Base-by-base conservation (phyloP, 441 rosid genomes). In the Croton setiger region DNA sequence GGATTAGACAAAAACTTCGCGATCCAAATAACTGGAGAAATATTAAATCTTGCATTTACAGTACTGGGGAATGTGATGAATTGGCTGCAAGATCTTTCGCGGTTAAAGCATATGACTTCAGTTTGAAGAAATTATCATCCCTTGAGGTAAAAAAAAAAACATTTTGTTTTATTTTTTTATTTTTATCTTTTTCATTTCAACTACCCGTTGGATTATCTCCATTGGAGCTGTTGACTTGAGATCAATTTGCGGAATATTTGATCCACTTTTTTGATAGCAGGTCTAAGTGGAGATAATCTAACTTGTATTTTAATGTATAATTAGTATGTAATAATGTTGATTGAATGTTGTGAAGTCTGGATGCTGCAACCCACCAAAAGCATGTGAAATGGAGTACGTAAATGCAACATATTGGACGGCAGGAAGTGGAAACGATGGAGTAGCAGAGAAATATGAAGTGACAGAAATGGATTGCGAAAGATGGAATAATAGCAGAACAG, bases 341-440 rank as follows among this genome's bases (percentile, higher is more conserved):
- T 43, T 55, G 2, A 37, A 5, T 49, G 11, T 64, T 41, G 31
- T 67, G 37, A 27, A 92, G 97, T 69, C 75, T 6, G 97, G 96
- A 68, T 92, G 97, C 56, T 92, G 96, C 82, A 86, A 49, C 69
- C 97, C 97, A 2, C 93, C 96, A 0, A 43, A 44, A 52, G 67
- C 69, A 17, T 92, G 94, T 63, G 75, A 73, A 49, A 87, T 92
- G 92, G 84, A 78, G 43, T 72, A 75, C 0, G 78, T 89, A 59
- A 92, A 89, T 44, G 83, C 91, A 0, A 92, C 94, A 7, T 83
- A 68, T 52, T 89, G 97, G 96, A 78, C 57, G 47, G 31, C 31
- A 27, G 82, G 64, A 43, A 4, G 1, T 48, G 15, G 39, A 12
- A 0, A 27, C 31, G 66, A 75, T 14, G 67, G 64, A 9, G 7